Evolutionary conservation across 371 early-diverging fungal species (phyloP).

Genomic region (Nematocida ausubeli): DNA sequence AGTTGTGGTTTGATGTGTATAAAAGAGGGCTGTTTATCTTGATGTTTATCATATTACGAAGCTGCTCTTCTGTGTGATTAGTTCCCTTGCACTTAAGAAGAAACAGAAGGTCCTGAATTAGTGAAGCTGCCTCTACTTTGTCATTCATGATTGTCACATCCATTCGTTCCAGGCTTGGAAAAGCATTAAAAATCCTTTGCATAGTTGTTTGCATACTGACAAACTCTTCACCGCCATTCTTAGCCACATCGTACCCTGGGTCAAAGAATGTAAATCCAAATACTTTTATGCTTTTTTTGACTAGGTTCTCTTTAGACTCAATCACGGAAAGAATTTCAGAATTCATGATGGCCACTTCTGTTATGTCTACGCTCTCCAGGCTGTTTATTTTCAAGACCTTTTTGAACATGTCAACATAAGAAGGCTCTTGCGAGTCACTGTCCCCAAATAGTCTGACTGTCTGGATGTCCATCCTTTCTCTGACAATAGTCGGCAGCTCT

Average conservation of each 20-base stretch:
- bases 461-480: not conserved
- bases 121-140: not conserved
- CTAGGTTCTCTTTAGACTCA: not conserved
- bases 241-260: not conserved
- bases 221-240: not conserved
- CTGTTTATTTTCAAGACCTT: constrained; percentile 28
- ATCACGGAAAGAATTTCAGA: constrained; percentile 11
- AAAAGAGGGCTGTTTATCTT: constrained; percentile 21
- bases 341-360: not conserved
- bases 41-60: constrained; percentile 21
- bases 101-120: constrained; percentile 41
- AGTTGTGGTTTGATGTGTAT: not conserved
- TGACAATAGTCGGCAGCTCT: not conserved
- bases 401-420: constrained; percentile 42
- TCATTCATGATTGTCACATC: constrained; percentile 16
- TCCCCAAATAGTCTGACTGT: constrained; percentile 32
- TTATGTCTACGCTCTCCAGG: constrained; percentile 10
- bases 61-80: constrained; percentile 6
- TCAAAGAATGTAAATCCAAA: constrained; percentile 43
- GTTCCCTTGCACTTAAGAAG: constrained; percentile 34
- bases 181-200: constrained; percentile 10
- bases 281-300: constrained; percentile 1
- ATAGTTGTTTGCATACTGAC: not conserved
- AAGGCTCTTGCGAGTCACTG: not conserved
- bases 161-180: constrained; percentile 15